phyloP scores from a whole-genome alignment of 805 yeast genomes.

The Saccharomyces mikatae region DNA sequence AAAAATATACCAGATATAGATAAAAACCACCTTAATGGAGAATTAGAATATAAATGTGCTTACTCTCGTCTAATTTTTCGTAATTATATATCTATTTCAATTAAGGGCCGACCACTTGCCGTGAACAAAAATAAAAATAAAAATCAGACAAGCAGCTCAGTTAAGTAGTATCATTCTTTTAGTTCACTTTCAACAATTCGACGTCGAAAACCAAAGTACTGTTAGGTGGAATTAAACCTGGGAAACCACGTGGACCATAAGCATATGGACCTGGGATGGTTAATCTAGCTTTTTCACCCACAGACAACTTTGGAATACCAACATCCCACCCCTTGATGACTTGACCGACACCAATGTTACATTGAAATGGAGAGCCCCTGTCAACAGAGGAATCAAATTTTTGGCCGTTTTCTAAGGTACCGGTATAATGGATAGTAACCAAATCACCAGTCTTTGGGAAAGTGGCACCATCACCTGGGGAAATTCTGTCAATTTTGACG shows the following conservation, averaged over 20 bases:
- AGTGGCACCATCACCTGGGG: conserved; percentile 71
- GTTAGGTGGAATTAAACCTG: conserved; percentile 93
- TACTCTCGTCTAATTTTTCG: background rate
- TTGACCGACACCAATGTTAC: conserved; percentile 90
- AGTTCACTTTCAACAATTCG: conserved; percentile 49
- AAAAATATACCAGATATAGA: background rate
- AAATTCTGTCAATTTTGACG: conserved; percentile 31
- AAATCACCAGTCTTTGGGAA: conserved; percentile 83
- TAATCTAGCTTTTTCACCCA: conserved; percentile 87
- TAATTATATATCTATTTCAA: background rate
- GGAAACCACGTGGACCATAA: conserved; percentile 91
- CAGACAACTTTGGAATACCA: conserved; percentile 83
- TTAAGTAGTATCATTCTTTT: conserved; percentile 4
- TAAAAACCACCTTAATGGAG: background rate
- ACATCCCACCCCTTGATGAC: conserved; percentile 96
- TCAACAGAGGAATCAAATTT: conserved; percentile 93
- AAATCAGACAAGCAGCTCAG: background rate
- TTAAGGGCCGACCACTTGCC: background rate
- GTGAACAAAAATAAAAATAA: background rate
- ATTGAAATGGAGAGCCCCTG: conserved; percentile 92
- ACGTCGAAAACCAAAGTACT: conserved; percentile 87
- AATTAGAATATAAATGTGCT: background rate
- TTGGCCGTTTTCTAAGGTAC: conserved; percentile 91
- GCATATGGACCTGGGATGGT: conserved; percentile 92
- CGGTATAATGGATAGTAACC: conserved; percentile 92